phyloP scores from a whole-genome alignment of 2,329 filamentous ascomycete genomes.

The Apiospora phragmitis region DNA sequence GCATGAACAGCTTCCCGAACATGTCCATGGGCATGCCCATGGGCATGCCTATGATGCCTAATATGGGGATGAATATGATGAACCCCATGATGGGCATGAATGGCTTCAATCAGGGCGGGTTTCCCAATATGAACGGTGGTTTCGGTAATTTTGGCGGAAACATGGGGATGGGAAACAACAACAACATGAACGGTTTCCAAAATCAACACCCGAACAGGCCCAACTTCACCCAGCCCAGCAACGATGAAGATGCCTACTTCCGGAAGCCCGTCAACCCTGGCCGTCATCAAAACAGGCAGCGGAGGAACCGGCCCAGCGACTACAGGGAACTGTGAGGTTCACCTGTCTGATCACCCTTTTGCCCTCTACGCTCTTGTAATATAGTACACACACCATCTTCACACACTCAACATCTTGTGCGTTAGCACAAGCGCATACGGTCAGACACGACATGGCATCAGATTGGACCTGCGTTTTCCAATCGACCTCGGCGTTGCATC shows the following conservation, averaged over 20 bases:
- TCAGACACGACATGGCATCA: background rate
- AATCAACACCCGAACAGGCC: constrained; percentile 25
- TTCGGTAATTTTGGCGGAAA: constrained; percentile 37
- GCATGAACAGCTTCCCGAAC: constrained; percentile 35
- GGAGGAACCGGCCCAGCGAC: constrained; percentile 82
- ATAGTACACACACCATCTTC: background rate
- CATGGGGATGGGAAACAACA: constrained; percentile 32
- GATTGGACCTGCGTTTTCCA: constrained; percentile 5
- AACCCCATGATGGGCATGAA: constrained; percentile 42
- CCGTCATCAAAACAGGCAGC: constrained; percentile 79
- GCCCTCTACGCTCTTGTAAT: background rate
- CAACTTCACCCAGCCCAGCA: constrained; percentile 54
- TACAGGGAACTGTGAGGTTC: constrained; percentile 72
- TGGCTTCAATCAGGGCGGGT: constrained; percentile 32
- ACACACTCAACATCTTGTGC: background rate
- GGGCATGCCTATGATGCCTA: constrained; percentile 35
- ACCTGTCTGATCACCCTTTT: background rate
- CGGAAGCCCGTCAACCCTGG: constrained; percentile 94
- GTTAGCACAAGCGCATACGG: background rate
- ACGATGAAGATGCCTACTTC: constrained; percentile 90
- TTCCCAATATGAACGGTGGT: constrained; percentile 34
- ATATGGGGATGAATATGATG: constrained; percentile 36
- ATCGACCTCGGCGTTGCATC: constrained; percentile 6
- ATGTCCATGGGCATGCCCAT: constrained; percentile 38
- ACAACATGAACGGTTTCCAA: constrained; percentile 25